Base-by-base conservation (phyloP, 441 rosid genomes). In the Theobroma grandiflorum region DNA sequence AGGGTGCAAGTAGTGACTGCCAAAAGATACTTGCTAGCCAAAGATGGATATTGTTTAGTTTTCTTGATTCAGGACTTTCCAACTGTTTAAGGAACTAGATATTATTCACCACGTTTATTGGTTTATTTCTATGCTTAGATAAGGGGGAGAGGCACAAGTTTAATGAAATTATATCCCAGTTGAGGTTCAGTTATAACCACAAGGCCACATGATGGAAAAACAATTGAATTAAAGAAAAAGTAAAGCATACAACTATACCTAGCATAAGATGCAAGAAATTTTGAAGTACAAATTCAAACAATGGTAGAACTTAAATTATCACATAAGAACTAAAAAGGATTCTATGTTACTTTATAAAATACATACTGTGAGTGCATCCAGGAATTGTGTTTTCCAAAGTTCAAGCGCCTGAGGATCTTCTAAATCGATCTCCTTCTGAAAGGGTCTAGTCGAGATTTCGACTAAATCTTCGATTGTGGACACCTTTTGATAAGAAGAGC, bases 351-450 rank as follows among this genome's bases (percentile, higher is more conserved):
- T 52, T 37, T 26, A 37, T 40, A 52, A 52, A 37, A 38, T 75
- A 37, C 33, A 52, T 88, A 94, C 97, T 92, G 1, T 81, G 33
- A 92, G 55, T 45, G 94, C 95, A 79, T 94, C 97, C 82, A 90
- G 65, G 80, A 94, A 94, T 68, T 96, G 99, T 66, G 86, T 88
- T 83, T 91, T 96, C 99, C 99, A 96, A 67, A 84, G 74, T 74
- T 90, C 67, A 66, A 87, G 82, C 79, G 87, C 82, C 67, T 73
- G 49, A 70, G 72, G 42, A 16, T 84, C 79, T 49, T 78, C 80
- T 55, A 67, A 78, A 69, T 49, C 63, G 79, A 52, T 59, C 79
- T 87, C 90, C 77, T 78, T 33, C 43, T 78, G 76, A 55, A 71
- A 71, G 80, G 69, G 62, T 67, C 81, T 74, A 57, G 74, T 57